Evolutionary conservation across 148 eudicot species (phyloP), one percentile per base, ranked within the genome.

Genomic region (Drosera capensis): DNA sequence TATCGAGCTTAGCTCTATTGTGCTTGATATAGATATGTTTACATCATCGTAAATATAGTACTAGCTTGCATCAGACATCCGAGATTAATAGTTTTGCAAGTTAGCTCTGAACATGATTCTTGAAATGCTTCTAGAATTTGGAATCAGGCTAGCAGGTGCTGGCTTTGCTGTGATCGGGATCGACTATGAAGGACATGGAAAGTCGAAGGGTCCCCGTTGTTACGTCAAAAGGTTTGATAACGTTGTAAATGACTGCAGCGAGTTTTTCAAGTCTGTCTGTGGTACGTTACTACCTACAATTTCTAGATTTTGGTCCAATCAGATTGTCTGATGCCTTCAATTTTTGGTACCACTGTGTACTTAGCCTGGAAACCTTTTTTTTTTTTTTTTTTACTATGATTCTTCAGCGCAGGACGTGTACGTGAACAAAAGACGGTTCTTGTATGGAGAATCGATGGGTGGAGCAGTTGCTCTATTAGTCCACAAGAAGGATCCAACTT

Each of bases 381-480:
- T 37, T 30, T 54, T 55, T 22, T 7, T n/a, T n/a, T n/a, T n/a
- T n/a, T n/a, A n/a, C n/a, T n/a, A 19, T 41, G 21, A 16, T 24
- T 20, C 48, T 29, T 49, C 83, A 92, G 99, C 61, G 15, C 67
- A 70, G 45, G 70, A 78, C 56, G 95, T 76, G 64, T 81, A 85
- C 25, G 74, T 37, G 60, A 76, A 55, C 23, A 85, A 85, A 52
- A 76, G 58, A 26, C 76, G 88, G 71, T 92, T 92, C 49, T 45
- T 92, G 23, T 92, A 92, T 40, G 99, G 99, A 40, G 99, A 92
- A 60, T 92, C 99, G 16, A 92, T 92, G 99, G 99, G 99, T 56
- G 99, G 99, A 19, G 99, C 99, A 5, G 95, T 92, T 23, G 69
- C 95, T 7, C 70, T 92, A 51, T 66, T 85, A 25, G 65, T 69